phyloP scores from a whole-genome alignment of 2,329 filamentous ascomycete species.

The Botryosphaeria dothidea region DNA sequence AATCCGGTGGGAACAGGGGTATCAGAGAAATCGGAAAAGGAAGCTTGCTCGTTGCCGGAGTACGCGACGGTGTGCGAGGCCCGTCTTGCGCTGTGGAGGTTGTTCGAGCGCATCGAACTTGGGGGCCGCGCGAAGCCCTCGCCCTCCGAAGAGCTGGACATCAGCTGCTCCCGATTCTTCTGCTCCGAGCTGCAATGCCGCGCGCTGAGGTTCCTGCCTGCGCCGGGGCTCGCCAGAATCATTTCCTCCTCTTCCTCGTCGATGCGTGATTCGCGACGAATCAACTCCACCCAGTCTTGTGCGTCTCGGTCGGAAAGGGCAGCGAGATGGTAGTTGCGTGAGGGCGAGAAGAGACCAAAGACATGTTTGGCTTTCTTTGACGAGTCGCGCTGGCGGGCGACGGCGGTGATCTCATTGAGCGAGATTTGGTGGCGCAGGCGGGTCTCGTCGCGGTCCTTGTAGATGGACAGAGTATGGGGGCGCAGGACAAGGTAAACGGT shows the following conservation, averaged over 20 bases:
- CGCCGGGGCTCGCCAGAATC: constrained; percentile 67
- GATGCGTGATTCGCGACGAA: constrained; percentile 76
- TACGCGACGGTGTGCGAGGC: constrained; percentile 65
- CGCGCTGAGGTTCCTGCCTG: constrained; percentile 30
- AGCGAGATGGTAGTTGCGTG: constrained; percentile 89
- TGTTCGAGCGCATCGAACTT: constrained; percentile 29
- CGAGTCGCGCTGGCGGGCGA: constrained; percentile 83
- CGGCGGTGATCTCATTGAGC: constrained; percentile 86
- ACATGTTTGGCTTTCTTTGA: constrained; percentile 85
- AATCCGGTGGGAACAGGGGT: constrained; percentile 44
- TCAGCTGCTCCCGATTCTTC: constrained; percentile 26
- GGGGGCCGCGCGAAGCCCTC: constrained; percentile 34
- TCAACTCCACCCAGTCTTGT: constrained; percentile 81
- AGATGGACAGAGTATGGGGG: constrained; percentile 86
- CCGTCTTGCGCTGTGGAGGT: constrained; percentile 47
- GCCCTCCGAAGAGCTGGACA: constrained; percentile 50
- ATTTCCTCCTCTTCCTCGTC: constrained; percentile 88
- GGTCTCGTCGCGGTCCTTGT: constrained; percentile 87
- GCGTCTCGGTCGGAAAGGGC: constrained; percentile 72
- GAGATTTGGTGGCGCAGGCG: constrained; percentile 86
- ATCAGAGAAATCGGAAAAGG: constrained; percentile 87
- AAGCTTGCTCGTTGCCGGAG: constrained; percentile 68
- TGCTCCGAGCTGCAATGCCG: constrained; percentile 1
- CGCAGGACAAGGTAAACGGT: constrained; percentile 84
- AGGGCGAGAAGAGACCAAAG: constrained; percentile 89